Conservation (phyloP, 2,329 filamentous ascomycete species). For the Teratosphaeria nubilosa region DNA sequence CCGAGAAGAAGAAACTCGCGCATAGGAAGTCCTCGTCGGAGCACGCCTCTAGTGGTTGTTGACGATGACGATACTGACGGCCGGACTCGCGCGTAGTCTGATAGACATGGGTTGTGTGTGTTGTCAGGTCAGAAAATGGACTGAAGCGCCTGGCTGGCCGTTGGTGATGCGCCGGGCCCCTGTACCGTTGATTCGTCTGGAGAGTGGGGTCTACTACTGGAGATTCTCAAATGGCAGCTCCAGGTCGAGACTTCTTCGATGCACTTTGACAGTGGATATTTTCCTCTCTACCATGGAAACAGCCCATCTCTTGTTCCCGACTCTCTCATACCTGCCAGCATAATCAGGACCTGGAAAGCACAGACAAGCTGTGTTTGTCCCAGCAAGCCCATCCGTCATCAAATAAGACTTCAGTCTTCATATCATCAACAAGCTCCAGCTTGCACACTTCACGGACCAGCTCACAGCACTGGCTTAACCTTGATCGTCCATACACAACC, state of each 20-base stretch:
- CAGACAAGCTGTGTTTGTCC: background rate
- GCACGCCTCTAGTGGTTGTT: background rate
- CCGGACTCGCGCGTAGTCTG: background rate
- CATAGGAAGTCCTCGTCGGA: background rate
- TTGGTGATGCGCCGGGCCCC: background rate
- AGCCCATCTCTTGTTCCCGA: background rate
- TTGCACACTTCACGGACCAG: background rate
- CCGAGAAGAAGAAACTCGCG: background rate
- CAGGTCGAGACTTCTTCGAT: background rate
- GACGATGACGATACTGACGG: background rate
- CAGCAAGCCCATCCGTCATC: background rate
- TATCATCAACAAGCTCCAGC: background rate
- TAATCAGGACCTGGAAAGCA: background rate
- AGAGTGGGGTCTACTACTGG: background rate
- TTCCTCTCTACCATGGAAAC: background rate
- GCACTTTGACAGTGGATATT: background rate
- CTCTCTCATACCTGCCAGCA: background rate
- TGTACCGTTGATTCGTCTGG: background rate
- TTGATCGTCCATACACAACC: background rate
- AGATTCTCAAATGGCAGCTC: background rate
- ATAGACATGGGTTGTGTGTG: background rate
- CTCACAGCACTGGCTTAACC: background rate
- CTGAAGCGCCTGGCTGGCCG: background rate
- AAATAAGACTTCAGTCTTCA: background rate
- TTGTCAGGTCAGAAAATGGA: background rate